Evolutionary conservation across 306 rosid species (phyloP), one percentile per base, ranked within the genome.

Genomic region (Rubus idaeus): DNA sequence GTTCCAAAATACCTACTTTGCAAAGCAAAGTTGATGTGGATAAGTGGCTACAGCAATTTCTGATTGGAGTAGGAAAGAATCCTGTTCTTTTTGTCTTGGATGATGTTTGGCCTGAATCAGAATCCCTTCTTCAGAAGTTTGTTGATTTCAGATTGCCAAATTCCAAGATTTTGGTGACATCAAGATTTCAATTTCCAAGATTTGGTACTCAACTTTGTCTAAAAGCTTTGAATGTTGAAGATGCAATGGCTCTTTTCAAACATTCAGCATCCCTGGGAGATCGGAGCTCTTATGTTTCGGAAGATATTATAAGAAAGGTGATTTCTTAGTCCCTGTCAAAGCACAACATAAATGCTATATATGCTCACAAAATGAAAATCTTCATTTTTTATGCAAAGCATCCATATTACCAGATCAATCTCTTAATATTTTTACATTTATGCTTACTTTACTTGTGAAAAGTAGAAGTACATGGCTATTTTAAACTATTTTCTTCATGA

Each of bases 131-230:
- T 62, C 89, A 88, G 0, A 86, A 84, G 5, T 82, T 90, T 21
- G 11, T 18, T 26, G 30, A 41, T 16, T 81, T 86, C 52, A 44
- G 62, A 50, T 80, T 81, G 18, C 65, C 86, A 56, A 64, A 77
- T 20, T 87, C 74, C 79, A 90, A 84, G 81, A 83, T 88, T 74
- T 70, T 92, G 67, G 91, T 87, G 68, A 90, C 91, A 63, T 92
- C 97, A 42, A 83, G 89, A 73, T 82, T 23, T 26, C n/a, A 30
- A 63, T 83, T 90, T 14, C 68, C 37, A 73, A 56, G 83, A 49
- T 87, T 84, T 62, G 70, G 82, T 4, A 0, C 35, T 44, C 78
- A 68, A 11, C 57, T 74, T 17, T 9, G 16, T n/a, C 75, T 92
- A 81, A 68, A 74, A 73, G 52, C 84, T 14, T 84, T 92, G 76